Base-by-base conservation (phyloP, 345 rosid genomes). In the Excoecaria cochinchinensis region DNA sequence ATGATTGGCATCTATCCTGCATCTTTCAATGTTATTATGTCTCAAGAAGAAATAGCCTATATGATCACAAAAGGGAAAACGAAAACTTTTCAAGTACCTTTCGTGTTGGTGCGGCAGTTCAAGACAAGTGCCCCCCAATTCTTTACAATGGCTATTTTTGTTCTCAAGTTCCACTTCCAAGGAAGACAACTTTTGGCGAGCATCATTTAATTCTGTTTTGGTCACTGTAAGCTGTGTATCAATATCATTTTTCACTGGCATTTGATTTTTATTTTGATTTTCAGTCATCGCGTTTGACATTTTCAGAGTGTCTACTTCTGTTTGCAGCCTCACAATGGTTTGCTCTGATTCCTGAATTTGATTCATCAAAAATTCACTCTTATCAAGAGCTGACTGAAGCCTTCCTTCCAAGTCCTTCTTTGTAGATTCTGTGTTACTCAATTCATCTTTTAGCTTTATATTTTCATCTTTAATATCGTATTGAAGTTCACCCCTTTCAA, bases 31-130 rank as follows among this genome's bases (percentile, higher is more conserved):
- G 21, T 25, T 4, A n/a, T 40, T 61, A 36, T 53, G 48, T 50
- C 31, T 38, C 47, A 61, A 39, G 50, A 24, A 4, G 38, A 22
- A 42, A 1, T 14, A 19, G 17, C 22, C 8, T 9, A 10, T 70
- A 17, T 70, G 47, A 38, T 48, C 12, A 52, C 15, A 71, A 76
- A 39, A 63, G 47, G 36, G 53, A 65, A 67, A 74, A 6, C 12
- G 9, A 4, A 8, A 62, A 0, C 17, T 57, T 15, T 51, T 38
- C 21, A 31, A 13, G 42, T 85, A 89, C 95, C 95, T 87, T 75
- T 90, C 86, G 61, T 72, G 83, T 73, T 86, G 86, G 59, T 80
- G 82, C 74, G 81, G 89, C 21, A 78, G 75, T 24, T 89, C 87
- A 70, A 84, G 85, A 80, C 85, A 73, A 24, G 86, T 78, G 40